Evolutionary conservation across 2,329 filamentous ascomycete genomes (phyloP).

Genomic region (Phaeosphaeriaceae sp.): DNA sequence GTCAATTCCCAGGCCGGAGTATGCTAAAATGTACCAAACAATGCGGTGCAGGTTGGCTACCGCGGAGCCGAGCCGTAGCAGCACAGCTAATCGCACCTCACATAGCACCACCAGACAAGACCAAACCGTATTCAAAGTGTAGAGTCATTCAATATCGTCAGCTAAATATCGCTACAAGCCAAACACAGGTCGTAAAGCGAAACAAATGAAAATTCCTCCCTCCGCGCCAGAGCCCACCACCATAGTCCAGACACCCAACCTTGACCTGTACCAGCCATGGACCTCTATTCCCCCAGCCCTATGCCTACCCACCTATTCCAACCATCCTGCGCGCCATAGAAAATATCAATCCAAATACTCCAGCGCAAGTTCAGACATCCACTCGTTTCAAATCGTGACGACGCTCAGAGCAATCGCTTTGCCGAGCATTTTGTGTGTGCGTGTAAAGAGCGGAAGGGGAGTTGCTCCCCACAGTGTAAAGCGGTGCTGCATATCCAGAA

Average conservation of each 20-base stretch:
- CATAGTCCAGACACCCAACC: neutral
- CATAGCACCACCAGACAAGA: neutral
- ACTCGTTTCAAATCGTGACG: slow-evolving; percentile 3
- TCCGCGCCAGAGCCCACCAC: neutral
- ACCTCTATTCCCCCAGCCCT: slow-evolving; percentile 4
- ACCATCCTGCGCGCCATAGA: slow-evolving; percentile 1
- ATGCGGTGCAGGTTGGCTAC: neutral
- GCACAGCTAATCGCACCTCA: neutral
- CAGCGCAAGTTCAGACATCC: slow-evolving; percentile 17
- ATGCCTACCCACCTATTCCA: slow-evolving; percentile 6
- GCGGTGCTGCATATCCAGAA: slow-evolving; percentile 22
- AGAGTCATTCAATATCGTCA: slow-evolving; percentile 37
- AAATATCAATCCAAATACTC: slow-evolving; percentile 16
- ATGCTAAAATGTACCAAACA: neutral
- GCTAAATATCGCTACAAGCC: slow-evolving; percentile 37
- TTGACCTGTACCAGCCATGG: slow-evolving; percentile 9
- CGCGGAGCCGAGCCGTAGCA: neutral
- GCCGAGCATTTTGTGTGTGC: neutral
- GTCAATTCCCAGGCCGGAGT: neutral
- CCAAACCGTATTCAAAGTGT: neutral
- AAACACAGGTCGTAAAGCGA: slow-evolving; percentile 25
- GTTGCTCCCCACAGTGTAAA: neutral
- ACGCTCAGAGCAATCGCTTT: slow-evolving; percentile 3
- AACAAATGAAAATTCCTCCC: slow-evolving; percentile 20
- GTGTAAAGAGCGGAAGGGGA: slow-evolving; percentile 14